Base-by-base conservation (phyloP, 768 basidiomycete genomes). In the Tulasnella sp. region DNA sequence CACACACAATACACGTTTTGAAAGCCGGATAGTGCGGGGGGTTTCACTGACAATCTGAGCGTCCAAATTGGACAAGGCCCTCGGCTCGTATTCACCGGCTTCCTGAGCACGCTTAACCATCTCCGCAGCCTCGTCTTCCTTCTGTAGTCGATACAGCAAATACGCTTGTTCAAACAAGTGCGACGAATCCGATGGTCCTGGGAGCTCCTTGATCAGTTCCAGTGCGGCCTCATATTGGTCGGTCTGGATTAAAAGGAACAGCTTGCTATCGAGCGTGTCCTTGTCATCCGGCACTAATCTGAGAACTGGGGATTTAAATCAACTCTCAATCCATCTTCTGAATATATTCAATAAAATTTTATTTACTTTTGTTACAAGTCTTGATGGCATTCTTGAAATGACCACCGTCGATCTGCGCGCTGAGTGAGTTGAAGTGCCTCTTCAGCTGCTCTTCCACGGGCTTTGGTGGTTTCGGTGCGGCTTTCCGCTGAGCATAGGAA, bases 371-470 rank as follows among this genome's bases (percentile, higher is more conserved):
- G 86, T 96, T 93, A 88, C 95, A 96, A 82, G 96, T 96, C 89
- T 93, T 95, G 84, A 96, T 89, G 40, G 95, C 96, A 83, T 95
- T 96, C 69, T 87, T 86, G 84, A 95, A 92, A 86, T 96, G 92
- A 1, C 93, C 94, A n/a, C 93, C 95, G 82, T 97, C 95, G 83
- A 97, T 92, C 85, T 97, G 96, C 14, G 94, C 93, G 84, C 91
- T 93, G 4, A 98, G 87, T 54, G 94, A 93, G 75, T 90, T 91
- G 86, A 94, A 96, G 76, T 94, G 87, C 24, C 91, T 89, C 83
- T 90, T 92, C 76, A 89, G 82, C 60, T 86, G 83, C 76, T 87
- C 87, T 46, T 84, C 83, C 44, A 84, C 81, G 6, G 87, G 81
- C 5, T 86, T 81, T 1, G 86, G 75, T 20, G 81, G 60, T 48